Percentiles rank a stretch among this genome's conserved stretches.
These are phyloP conservation scores for Acacia pycnantha DNA, from an alignment of 331 rosid genomes.

Conservation along the genomic window DNA sequence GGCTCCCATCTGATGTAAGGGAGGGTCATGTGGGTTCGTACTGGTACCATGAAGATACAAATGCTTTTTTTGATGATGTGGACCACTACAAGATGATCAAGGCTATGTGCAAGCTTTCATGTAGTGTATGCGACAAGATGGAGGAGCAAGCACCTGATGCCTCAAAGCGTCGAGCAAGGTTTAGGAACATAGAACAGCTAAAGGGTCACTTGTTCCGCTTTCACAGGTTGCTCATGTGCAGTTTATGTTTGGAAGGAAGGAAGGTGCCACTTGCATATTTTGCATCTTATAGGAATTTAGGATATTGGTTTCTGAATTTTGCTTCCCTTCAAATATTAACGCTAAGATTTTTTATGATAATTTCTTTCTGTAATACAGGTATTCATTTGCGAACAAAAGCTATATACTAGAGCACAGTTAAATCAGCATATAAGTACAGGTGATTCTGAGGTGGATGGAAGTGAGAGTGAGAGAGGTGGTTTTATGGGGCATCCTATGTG, in stretches of 20 bases:
- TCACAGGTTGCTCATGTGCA: conserved; percentile 82
- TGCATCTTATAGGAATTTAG: conserved; percentile 1
- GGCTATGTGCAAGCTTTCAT: conserved; percentile 97
- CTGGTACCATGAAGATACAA: conserved; percentile 93
- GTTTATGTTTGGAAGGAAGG: conserved; percentile 91
- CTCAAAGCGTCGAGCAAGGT: conserved; percentile 59
- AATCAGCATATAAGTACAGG: conserved; percentile 81
- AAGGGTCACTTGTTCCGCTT: conserved; percentile 87
- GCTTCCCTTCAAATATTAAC: conserved; percentile 5
- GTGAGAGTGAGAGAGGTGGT: conserved; percentile 97
- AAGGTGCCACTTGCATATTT: conserved; percentile 53
- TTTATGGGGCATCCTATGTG: conserved; percentile 96
- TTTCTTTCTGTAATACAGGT: conserved; percentile 48
- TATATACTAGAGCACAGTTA: conserved; percentile 78
- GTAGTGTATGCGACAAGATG: conserved; percentile 80
- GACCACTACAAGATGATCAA: conserved; percentile 98
- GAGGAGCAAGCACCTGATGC: conserved; percentile 70
- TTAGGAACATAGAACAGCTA: conserved; percentile 80
- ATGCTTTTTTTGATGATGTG: conserved; percentile 72
- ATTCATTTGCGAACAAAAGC: conserved; percentile 93
- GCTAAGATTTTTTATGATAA: conserved; percentile 12
- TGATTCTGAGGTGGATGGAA: conserved; percentile 95
- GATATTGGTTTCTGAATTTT: background rate
- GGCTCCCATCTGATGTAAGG: conserved; percentile 56
- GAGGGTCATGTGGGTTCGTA: conserved; percentile 80